Conservation (phyloP, 2,329 filamentous ascomycete species). For the Hirsutella minnesotensis region DNA sequence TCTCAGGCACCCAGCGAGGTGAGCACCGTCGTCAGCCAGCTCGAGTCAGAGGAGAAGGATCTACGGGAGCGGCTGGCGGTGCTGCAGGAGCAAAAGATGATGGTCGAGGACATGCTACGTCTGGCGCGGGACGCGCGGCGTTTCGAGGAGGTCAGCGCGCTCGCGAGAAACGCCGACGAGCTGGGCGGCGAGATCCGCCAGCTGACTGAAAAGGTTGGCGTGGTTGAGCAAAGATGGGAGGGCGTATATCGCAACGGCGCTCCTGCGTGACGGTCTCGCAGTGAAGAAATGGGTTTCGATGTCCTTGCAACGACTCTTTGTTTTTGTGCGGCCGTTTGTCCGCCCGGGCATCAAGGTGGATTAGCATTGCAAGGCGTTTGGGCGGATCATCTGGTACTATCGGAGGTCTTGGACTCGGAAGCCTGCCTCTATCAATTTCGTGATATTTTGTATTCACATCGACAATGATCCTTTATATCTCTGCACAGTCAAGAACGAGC, state of each 20-base stretch:
- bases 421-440: no score
- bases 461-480: no score
- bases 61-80: slow-evolving; percentile 70
- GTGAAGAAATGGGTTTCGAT: no score
- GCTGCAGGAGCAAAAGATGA: slow-evolving; percentile 81
- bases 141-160: slow-evolving; percentile 75
- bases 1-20: slow-evolving; percentile 32
- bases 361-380: slow-evolving; percentile 24
- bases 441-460: no score
- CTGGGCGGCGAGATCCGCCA: slow-evolving; percentile 65
- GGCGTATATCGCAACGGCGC: slow-evolving; percentile 31
- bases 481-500: no score
- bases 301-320: no score
- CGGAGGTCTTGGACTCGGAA: no score
- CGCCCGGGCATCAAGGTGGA: no score
- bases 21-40: slow-evolving; percentile 40
- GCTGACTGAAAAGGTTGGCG: slow-evolving; percentile 51
- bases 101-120: slow-evolving; percentile 76
- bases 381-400: not conserved
- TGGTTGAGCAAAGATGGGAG: slow-evolving; percentile 50
- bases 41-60: slow-evolving; percentile 77
- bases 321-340: no score
- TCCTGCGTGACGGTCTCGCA: slow-evolving; percentile 5
- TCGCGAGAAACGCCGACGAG: slow-evolving; percentile 73
- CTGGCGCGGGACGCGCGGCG: slow-evolving; percentile 63